These are phyloP conservation scores for Trichoderma polysporum DNA, from an alignment of 2,329 filamentous ascomycete genomes.

Conservation along the genomic window DNA sequence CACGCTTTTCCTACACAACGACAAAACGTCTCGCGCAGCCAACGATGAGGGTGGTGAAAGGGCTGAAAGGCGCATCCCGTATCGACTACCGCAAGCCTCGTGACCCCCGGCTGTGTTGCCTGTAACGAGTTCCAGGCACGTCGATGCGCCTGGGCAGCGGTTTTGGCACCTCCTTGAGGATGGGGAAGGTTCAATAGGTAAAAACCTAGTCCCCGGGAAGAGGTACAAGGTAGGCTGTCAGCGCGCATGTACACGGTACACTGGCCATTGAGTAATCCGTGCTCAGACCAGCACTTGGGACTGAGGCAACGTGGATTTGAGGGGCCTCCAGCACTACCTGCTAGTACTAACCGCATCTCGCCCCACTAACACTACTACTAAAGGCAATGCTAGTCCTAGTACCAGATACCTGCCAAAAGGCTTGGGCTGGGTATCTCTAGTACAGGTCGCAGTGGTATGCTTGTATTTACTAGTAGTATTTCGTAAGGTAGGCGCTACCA, in stretches of 20 bases:
- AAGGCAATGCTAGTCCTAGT: no score
- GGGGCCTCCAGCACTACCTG: neutral
- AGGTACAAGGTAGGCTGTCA: neutral
- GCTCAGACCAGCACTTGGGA: neutral
- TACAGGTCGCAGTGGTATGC: no score
- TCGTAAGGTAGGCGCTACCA: no score
- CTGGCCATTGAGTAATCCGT: neutral
- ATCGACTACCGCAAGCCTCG: neutral
- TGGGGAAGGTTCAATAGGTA: slow-evolving; percentile 10
- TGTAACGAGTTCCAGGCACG: neutral
- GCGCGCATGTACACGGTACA: neutral
- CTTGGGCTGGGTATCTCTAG: neutral
- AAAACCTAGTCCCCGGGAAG: neutral
- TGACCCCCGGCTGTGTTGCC: neutral
- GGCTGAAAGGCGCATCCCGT: slow-evolving; percentile 9
- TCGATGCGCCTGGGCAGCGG: neutral
- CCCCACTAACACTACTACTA: neutral
- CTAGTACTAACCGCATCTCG: neutral
- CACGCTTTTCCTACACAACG: neutral
- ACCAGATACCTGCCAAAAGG: neutral
- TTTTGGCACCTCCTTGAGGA: neutral
- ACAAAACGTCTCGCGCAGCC: neutral
- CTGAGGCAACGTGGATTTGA: neutral
- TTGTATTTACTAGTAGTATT: no score
- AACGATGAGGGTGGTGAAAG: neutral